phyloP scores from a whole-genome alignment of 495 filamentous ascomycete species.

The Neurospora pannonica region DNA sequence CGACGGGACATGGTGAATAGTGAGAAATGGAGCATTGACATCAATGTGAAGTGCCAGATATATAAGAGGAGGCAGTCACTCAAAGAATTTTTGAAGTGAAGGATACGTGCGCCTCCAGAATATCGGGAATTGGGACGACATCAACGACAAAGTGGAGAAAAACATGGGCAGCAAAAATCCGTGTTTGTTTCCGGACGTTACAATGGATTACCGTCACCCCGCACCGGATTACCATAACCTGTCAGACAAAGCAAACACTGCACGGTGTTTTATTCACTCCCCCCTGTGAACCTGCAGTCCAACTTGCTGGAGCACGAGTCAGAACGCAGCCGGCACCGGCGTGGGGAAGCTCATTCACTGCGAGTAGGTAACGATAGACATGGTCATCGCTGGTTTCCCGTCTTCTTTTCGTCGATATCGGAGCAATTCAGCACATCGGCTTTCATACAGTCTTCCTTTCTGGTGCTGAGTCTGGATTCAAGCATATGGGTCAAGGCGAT shows the following conservation, averaged over 20 bases:
- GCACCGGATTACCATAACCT: neutral
- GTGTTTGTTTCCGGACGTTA: neutral
- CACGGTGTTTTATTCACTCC: neutral
- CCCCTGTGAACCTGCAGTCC: neutral
- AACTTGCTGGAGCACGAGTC: slow-evolving; percentile 3
- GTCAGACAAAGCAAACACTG: neutral
- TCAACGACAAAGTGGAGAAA: neutral
- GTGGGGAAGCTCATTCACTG: slow-evolving; percentile 1
- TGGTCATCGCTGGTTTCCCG: neutral
- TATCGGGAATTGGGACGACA: neutral
- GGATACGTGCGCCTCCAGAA: neutral
- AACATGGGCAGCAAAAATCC: neutral
- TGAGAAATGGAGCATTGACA: neutral
- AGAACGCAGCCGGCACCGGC: slow-evolving; percentile 6
- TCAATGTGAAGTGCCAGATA: neutral
- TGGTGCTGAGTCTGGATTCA: neutral
- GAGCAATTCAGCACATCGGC: neutral
- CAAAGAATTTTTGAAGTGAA: neutral
- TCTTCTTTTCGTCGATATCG: neutral
- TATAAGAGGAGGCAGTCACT: neutral
- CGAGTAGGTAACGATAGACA: neutral
- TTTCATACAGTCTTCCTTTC: neutral
- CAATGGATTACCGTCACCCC: neutral
- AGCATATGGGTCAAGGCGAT: neutral
- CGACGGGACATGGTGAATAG: neutral